Conservation (phyloP, 148 eudicot genomes). For the Fagopyrum homotropicum region DNA sequence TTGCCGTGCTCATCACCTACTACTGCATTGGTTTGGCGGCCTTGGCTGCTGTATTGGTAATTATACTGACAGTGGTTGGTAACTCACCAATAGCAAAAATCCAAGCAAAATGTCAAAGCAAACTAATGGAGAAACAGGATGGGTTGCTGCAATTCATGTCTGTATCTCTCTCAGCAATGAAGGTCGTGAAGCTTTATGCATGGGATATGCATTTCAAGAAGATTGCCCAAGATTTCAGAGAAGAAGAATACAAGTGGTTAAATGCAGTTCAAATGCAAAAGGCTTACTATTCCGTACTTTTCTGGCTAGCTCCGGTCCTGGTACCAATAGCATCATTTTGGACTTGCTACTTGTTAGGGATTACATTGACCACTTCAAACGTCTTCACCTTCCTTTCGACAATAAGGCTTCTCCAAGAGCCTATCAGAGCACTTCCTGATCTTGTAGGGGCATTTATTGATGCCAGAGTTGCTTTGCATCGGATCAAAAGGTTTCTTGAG, state of each 20-base stretch:
- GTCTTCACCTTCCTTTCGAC: constrained; percentile 55
- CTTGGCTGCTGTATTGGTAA: constrained; percentile 30
- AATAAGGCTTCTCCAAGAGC: constrained; percentile 49
- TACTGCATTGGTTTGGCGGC: constrained; percentile 33
- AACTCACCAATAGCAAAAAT: constrained; percentile 49
- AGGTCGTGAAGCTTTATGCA: constrained; percentile 51
- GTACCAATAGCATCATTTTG: constrained; percentile 44
- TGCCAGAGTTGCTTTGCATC: constrained; percentile 38
- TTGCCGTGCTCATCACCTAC: constrained; percentile 28
- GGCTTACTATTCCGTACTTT: constrained; percentile 29
- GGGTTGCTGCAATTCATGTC: constrained; percentile 34
- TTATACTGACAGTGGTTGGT: constrained; percentile 28
- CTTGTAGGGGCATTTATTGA: constrained; percentile 37
- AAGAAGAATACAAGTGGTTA: constrained; percentile 30
- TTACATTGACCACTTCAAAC: constrained; percentile 32
- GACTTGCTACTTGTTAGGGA: constrained; percentile 35
- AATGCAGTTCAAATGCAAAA: constrained; percentile 24
- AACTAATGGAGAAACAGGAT: constrained; percentile 50
- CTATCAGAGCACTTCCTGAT: constrained; percentile 44
- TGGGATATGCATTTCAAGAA: constrained; percentile 51
- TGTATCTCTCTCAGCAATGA: constrained; percentile 43
- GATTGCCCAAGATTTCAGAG: constrained; percentile 27
- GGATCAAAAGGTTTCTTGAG: constrained; percentile 42
- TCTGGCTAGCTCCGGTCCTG: constrained; percentile 43
- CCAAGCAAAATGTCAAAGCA: constrained; percentile 33